Evolutionary conservation across 495 filamentous ascomycete genomes (phyloP).

Genomic region (Entonaema liquescens): DNA sequence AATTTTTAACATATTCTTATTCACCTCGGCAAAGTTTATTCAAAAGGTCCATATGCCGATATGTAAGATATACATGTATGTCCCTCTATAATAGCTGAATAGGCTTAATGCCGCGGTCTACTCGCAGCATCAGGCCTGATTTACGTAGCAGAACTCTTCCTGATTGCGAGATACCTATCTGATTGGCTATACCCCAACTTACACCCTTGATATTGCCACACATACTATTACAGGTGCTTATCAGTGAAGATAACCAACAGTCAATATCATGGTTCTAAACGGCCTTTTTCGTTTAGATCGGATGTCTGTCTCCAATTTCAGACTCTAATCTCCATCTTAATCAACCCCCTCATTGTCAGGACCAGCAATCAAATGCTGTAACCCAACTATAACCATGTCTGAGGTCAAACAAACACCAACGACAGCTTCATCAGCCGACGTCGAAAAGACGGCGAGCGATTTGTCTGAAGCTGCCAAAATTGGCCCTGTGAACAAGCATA

Average conservation of each 20-base stretch:
- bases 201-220: constrained; percentile 12
- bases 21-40: neutral
- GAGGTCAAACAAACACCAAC: constrained; percentile 13
- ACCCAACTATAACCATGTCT: constrained; percentile 21
- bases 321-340: neutral
- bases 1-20: neutral
- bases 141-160: neutral
- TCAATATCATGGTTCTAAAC: constrained; percentile 18
- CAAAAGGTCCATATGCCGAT: neutral
- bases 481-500: constrained; percentile 28
- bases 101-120: neutral
- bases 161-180: neutral
- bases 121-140: neutral
- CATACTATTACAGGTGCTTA: constrained; percentile 3
- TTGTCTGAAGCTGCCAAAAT: constrained; percentile 12
- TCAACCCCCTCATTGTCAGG: neutral
- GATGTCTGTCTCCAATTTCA: neutral
- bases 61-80: neutral
- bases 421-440: constrained; percentile 12
- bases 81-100: neutral
- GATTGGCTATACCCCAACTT: constrained; percentile 19
- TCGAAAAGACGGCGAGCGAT: constrained; percentile 32
- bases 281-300: neutral
- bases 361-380: neutral
- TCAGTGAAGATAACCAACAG: constrained; percentile 23